Conservation (phyloP, 495 filamentous ascomycete genomes). For the Oleoguttula mirabilis region DNA sequence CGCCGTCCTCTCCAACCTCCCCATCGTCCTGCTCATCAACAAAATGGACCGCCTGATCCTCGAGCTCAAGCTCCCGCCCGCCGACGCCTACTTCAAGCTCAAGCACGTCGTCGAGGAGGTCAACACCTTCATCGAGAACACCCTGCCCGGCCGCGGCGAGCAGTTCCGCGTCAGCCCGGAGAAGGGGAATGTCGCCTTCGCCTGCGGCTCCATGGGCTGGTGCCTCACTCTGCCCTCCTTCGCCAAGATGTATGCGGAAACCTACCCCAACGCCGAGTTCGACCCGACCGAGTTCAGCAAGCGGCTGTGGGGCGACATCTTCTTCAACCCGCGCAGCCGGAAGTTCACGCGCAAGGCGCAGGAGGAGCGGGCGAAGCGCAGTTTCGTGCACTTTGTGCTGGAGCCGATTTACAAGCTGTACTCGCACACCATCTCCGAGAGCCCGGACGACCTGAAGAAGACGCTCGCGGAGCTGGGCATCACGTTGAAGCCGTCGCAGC, state of each 20-base stretch:
- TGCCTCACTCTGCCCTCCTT: constrained; percentile 90
- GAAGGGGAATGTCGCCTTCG: constrained; percentile 93
- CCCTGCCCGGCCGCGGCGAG: constrained; percentile 72
- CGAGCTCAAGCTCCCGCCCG: constrained; percentile 87
- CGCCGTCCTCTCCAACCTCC: constrained; percentile 79
- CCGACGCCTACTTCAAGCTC: constrained; percentile 95
- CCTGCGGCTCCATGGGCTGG: constrained; percentile 87
- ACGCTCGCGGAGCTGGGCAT: constrained; percentile 76
- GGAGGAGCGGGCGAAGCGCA: constrained; percentile 68
- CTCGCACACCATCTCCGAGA: constrained; percentile 88
- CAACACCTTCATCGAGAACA: constrained; percentile 86
- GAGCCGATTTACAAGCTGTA: constrained; percentile 98
- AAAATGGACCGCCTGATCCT: constrained; percentile 94
- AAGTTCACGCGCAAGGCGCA: constrained; percentile 80
- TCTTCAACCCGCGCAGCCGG: constrained; percentile 80
- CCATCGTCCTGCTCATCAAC: constrained; percentile 82
- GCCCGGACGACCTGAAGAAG: constrained; percentile 69
- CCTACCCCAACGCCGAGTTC: constrained; percentile 50
- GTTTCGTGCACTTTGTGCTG: constrained; percentile 88
- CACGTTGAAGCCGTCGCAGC: constrained; percentile 76
- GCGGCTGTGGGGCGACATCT: constrained; percentile 91
- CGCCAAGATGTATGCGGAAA: constrained; percentile 89
- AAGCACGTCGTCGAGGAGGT: constrained; percentile 97
- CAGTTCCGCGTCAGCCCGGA: constrained; percentile 77
- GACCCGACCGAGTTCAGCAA: constrained; percentile 66